A percentile compares a stretch with the other conserved stretches of the same genome.
These are phyloP conservation scores for Novakomyces olei DNA, from an alignment of 805 yeast species.

Conservation along the genomic window DNA sequence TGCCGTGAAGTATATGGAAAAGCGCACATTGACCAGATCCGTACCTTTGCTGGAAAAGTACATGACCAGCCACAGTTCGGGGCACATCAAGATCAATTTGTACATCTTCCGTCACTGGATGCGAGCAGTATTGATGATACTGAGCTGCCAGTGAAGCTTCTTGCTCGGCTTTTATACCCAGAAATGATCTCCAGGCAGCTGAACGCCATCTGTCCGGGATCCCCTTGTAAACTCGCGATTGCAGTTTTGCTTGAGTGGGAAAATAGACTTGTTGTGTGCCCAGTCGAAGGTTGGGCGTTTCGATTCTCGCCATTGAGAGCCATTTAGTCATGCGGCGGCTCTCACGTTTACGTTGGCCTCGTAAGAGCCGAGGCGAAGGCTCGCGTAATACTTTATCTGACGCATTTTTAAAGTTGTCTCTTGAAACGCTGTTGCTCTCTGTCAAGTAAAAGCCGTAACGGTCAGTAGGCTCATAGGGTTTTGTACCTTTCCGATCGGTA, in stretches of 20 bases:
- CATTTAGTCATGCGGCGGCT: too few species aligned
- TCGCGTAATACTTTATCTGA: too few species aligned
- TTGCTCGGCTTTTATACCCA: neutral
- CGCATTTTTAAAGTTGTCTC: too few species aligned
- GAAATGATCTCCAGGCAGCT: conserved; percentile 10
- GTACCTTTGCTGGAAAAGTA: conserved; percentile 10
- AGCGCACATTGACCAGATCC: conserved; percentile 11
- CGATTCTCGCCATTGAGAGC: too few species aligned
- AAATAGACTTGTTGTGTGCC: too few species aligned
- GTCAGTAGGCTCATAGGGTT: too few species aligned
- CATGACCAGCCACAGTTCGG: conserved; percentile 9
- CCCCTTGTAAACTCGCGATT: conserved; percentile 8
- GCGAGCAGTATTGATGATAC: conserved; percentile 1
- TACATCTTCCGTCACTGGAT: conserved; percentile 6
- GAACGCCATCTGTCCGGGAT: conserved; percentile 8
- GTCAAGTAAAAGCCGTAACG: too few species aligned
- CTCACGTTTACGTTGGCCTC: too few species aligned
- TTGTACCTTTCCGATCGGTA: too few species aligned
- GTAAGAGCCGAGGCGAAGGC: too few species aligned
- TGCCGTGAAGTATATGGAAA: conserved; percentile 10
- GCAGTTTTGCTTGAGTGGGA: conserved; percentile 1
- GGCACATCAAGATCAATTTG: conserved; percentile 12
- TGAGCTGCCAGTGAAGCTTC: conserved; percentile 2
- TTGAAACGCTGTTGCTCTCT: too few species aligned
- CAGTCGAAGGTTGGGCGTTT: too few species aligned